Percentiles rank a stretch among this genome's conserved stretches.
Evolutionary conservation across 495 filamentous ascomycete species (phyloP).

Genomic region (Aspergillus baeticus): DNA sequence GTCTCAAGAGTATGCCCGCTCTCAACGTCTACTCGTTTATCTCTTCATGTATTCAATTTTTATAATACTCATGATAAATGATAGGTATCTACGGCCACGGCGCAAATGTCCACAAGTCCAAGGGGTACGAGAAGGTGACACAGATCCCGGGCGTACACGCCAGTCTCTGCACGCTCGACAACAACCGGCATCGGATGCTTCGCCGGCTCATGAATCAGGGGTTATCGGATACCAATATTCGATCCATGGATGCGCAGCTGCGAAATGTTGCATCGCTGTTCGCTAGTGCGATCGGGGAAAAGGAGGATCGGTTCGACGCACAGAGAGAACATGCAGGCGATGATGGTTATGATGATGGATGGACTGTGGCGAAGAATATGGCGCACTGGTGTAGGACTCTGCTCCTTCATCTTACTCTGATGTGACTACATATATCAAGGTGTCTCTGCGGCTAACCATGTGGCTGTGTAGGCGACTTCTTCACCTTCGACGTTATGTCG

Average conservation of each 20-base stretch:
- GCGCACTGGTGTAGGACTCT: slow-evolving; percentile 29
- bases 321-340: too few species aligned
- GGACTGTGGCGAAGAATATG: slow-evolving; percentile 28
- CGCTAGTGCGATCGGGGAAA: not conserved
- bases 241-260: not conserved
- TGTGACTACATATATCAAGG: too few species aligned
- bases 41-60: too few species aligned
- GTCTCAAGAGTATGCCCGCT: not conserved
- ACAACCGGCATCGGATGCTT: slow-evolving; percentile 29
- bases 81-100: slow-evolving; percentile 32
- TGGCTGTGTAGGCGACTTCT: not conserved
- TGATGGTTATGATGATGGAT: slow-evolving; percentile 2
- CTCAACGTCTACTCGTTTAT: too few species aligned
- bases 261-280: not conserved
- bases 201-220: not conserved
- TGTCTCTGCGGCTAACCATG: too few species aligned
- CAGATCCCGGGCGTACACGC: slow-evolving; percentile 34
- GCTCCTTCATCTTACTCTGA: not conserved
- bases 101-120: slow-evolving; percentile 32
- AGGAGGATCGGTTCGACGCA: not conserved
- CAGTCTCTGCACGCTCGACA: slow-evolving; percentile 37
- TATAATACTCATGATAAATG: too few species aligned
- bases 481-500: slow-evolving; percentile 14
- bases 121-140: slow-evolving; percentile 27
- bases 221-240: not conserved